Evolutionary conservation across 495 filamentous ascomycete genomes (phyloP), one percentile per base, ranked within the genome.

Genomic region (Xylaria intraflava): DNA sequence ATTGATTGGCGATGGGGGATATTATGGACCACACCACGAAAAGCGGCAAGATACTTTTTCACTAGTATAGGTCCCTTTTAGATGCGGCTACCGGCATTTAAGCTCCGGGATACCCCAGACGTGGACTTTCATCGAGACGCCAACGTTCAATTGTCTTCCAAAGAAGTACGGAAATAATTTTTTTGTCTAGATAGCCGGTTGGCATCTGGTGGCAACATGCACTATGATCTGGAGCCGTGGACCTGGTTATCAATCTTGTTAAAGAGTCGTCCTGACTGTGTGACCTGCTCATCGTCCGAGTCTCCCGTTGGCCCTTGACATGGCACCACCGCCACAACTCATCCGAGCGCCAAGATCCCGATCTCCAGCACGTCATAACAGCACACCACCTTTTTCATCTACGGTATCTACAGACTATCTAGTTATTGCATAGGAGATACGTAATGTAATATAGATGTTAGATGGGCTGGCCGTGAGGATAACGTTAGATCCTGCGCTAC

Each of bases 301-400:
- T 10, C 16, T 17, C 38, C 26, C 24, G 23, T 51, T 16, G 38
- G 10, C 48, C 31, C 20, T 23, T 31, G 43, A 31, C 24, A 53
- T 53, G 51, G 50, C 50, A 42, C 51, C 42, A 53, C 43, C 26
- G 23, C 36, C 4, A 17, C 8, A 10, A 35, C 51, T 53, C 51
- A 33, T 53, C 33, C 33, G 51, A 53, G 38, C 40, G 51, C 51
- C 51, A 53, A 53, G 42, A 53, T 33, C 20, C 22, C n/a, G 42
- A 17, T 42, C 36, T 35, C 49, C 51, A 44, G 30, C 51, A 40
- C 41, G n/a, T 31, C 33, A 46, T 27, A 16, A 46, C 30, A 31
- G 36, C 36, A 41, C 24, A 4, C 27, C 4, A 9, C 27, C 27
- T 29, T 4, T 29, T 4, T 29, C 4, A 29, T 29, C 9, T 29